A percentile compares a stretch with the other conserved stretches of the same genome.
phyloP scores from a whole-genome alignment of 305 asterid genomes.

The Nicotiana rustica region DNA sequence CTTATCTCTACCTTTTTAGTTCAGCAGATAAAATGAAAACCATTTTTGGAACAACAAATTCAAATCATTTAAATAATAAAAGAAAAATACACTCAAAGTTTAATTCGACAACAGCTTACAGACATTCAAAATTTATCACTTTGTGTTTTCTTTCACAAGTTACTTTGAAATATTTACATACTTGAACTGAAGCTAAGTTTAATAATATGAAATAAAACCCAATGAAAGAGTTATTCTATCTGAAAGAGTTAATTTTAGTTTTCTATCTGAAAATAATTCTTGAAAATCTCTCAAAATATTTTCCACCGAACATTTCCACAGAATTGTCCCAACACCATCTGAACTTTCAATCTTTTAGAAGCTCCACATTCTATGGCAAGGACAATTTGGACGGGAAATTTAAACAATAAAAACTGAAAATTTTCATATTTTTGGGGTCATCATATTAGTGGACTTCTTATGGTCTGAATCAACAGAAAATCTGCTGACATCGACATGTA shows the following conservation, averaged over 20 bases:
- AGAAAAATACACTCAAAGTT: not conserved
- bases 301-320: not conserved
- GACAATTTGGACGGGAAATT: not conserved
- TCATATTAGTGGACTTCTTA: not conserved
- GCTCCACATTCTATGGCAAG: not conserved
- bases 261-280: not conserved
- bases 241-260: too few relatives aligned
- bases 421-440: not conserved
- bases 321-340: not conserved
- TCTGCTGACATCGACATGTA: not conserved
- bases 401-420: too few relatives aligned
- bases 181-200: not conserved
- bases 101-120: not conserved
- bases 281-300: not conserved
- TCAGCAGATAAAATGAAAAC: too few relatives aligned
- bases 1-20: not conserved
- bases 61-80: too few relatives aligned
- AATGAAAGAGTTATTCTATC: too few relatives aligned
- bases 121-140: not conserved
- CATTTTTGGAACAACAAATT: not conserved
- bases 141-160: not conserved
- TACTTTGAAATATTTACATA: not conserved
- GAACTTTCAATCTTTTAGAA: not conserved
- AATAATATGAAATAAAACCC: too few relatives aligned
- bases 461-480: not conserved